Conservation (phyloP, 2,329 filamentous ascomycete species). For the Lasiodiplodia sp. region DNA sequence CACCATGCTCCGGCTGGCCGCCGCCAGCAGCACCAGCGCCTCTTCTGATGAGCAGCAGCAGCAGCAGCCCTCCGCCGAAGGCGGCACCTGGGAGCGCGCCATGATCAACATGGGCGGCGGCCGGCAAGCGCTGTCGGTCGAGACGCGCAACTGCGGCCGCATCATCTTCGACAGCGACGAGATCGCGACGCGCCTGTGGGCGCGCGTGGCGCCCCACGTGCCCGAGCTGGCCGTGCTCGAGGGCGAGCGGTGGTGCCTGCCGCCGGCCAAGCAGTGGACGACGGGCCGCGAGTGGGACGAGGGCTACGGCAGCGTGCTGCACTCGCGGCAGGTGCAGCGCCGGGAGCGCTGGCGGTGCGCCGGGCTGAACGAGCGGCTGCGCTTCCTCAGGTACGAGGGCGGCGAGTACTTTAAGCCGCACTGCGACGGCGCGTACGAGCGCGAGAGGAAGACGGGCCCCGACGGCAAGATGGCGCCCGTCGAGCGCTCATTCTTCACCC, state of each 20-base stretch:
- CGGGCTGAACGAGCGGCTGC: constrained; percentile 74
- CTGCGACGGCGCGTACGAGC: constrained; percentile 69
- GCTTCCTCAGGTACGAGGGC: constrained; percentile 75
- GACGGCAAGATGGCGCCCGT: constrained; percentile 44
- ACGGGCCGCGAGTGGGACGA: neutral
- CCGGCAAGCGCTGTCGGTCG: constrained; percentile 62
- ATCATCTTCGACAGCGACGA: constrained; percentile 76
- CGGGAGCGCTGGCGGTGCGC: constrained; percentile 50
- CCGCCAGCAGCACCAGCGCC: constrained; percentile 30
- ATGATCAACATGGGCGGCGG: constrained; percentile 72
- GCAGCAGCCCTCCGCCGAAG: neutral
- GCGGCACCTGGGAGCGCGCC: constrained; percentile 68
- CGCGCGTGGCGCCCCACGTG: constrained; percentile 58
- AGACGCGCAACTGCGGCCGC: constrained; percentile 74
- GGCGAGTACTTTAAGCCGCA: constrained; percentile 80
- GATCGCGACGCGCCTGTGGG: constrained; percentile 69
- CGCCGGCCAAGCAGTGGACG: neutral
- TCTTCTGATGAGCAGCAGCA: neutral
- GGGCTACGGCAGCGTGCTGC: neutral
- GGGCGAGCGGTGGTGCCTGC: constrained; percentile 33
- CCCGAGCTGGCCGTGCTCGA: constrained; percentile 51
- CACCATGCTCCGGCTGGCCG: constrained; percentile 40
- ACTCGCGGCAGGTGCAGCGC: constrained; percentile 37
- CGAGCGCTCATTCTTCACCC: constrained; percentile 60
- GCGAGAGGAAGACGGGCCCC: constrained; percentile 50